These are phyloP conservation scores for Penicillium sp. DNA, from an alignment of 2,329 filamentous ascomycete genomes.

Conservation along the genomic window DNA sequence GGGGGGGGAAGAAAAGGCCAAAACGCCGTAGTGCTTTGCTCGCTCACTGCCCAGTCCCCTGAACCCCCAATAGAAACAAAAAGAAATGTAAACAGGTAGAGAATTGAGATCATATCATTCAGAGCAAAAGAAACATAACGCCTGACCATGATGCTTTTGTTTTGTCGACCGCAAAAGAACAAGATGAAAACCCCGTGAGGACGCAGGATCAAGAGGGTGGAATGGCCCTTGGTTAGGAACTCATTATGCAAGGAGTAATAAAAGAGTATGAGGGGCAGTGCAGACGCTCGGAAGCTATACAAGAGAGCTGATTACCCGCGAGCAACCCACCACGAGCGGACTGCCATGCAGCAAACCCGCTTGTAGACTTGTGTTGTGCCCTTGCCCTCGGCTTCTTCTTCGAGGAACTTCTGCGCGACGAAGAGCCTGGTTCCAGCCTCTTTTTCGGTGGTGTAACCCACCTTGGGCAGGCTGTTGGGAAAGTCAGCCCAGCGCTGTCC, in stretches of 20 bases:
- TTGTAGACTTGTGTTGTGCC: constrained; percentile 73
- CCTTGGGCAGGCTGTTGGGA: constrained; percentile 54
- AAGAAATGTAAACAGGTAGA: background rate
- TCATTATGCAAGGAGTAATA: constrained; percentile 9
- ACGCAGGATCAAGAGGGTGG: constrained; percentile 6
- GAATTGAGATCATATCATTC: constrained; percentile 6
- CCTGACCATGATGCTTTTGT: constrained; percentile 28
- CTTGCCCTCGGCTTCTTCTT: constrained; percentile 63
- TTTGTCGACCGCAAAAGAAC: constrained; percentile 12
- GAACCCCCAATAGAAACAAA: constrained; percentile 11
- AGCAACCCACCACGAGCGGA: constrained; percentile 54
- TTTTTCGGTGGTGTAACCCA: constrained; percentile 63
- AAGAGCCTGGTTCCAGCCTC: constrained; percentile 65
- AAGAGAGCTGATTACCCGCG: constrained; percentile 28
- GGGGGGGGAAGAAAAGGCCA: constrained; percentile 18
- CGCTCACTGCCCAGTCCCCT: constrained; percentile 19
- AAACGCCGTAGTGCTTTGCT: constrained; percentile 24
- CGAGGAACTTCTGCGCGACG: constrained; percentile 68
- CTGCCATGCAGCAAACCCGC: constrained; percentile 66
- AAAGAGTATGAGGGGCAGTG: constrained; percentile 2
- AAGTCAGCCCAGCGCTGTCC: constrained; percentile 63
- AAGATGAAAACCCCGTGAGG: constrained; percentile 4
- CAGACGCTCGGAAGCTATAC: background rate
- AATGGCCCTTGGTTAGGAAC: background rate
- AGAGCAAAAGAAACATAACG: constrained; percentile 15